Evolutionary conservation across 345 rosid species (phyloP).

Genomic region (Erysimum cheiranthoides): DNA sequence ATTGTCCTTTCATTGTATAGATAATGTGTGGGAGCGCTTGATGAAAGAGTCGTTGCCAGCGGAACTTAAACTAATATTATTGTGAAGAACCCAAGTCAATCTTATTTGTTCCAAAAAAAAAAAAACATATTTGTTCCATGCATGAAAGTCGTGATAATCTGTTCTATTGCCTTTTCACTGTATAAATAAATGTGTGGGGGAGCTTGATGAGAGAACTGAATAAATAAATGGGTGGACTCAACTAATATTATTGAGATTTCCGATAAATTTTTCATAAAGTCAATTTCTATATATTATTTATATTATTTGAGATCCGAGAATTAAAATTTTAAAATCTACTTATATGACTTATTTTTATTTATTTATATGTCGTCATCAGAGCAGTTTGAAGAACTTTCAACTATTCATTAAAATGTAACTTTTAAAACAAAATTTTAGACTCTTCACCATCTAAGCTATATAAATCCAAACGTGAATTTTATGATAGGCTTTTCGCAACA

Average conservation of each 20-base stretch:
- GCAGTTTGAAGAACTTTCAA: no score
- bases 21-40: neutral
- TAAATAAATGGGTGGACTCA: neutral
- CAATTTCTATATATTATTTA: neutral
- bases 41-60: no score
- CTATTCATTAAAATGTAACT: no score
- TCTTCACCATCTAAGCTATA: neutral
- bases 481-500: neutral
- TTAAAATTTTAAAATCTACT: no score
- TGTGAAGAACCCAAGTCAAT: neutral
- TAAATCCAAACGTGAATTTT: conserved; percentile 22
- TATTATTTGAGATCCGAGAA: neutral
- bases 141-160: neutral
- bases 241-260: neutral
- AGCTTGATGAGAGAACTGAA: neutral
- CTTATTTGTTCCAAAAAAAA: no score
- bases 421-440: neutral
- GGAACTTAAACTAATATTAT: neutral
- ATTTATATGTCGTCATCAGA: no score
- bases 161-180: conserved; percentile 1
- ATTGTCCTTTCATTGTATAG: neutral
- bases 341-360: no score
- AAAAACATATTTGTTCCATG: neutral
- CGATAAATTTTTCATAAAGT: neutral
- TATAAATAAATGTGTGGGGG: neutral